These are phyloP conservation scores for Brettanomyces anomalus DNA, from an alignment of 805 yeast genomes.

Conservation along the genomic window DNA sequence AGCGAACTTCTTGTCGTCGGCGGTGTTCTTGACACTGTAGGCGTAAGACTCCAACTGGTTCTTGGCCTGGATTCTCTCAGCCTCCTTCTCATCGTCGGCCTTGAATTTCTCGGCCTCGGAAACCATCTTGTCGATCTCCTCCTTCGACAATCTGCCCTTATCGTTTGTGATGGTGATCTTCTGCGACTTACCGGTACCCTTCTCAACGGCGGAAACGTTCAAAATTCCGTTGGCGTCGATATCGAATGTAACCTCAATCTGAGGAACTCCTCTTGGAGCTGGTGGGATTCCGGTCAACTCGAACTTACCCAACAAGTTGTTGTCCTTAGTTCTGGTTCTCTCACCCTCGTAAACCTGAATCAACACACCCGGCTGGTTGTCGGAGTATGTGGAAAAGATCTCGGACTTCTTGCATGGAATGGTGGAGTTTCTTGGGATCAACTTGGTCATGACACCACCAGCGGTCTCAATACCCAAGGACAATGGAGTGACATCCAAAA, in stretches of 20 bases:
- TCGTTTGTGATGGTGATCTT: slow-evolving; percentile 40
- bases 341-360: slow-evolving; percentile 93
- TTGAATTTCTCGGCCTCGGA: slow-evolving; percentile 55
- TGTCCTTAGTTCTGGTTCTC: slow-evolving; percentile 67
- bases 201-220: slow-evolving; percentile 50
- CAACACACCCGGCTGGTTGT: slow-evolving; percentile 97
- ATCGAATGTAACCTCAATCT: slow-evolving; percentile 66
- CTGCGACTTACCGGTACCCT: slow-evolving; percentile 43
- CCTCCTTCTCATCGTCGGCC: slow-evolving; percentile 57
- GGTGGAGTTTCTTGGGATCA: slow-evolving; percentile 97
- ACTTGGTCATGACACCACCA: slow-evolving; percentile 98
- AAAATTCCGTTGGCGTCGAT: slow-evolving; percentile 75
- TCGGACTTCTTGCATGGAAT: slow-evolving; percentile 97
- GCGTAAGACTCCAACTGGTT: slow-evolving; percentile 94
- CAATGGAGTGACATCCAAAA: slow-evolving; percentile 94
- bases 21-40: slow-evolving; percentile 81
- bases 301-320: slow-evolving; percentile 69
- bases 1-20: slow-evolving; percentile 65
- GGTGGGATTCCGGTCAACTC: slow-evolving; percentile 64
- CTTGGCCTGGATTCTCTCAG: slow-evolving; percentile 87
- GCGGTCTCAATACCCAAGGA: slow-evolving; percentile 98
- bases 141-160: slow-evolving; percentile 48
- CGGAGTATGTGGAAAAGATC: slow-evolving; percentile 93
- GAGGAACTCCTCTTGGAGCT: slow-evolving; percentile 74
- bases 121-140: slow-evolving; percentile 58